Base-by-base conservation (phyloP, 768 basidiomycete genomes). In the Kockovaella imperatae region DNA sequence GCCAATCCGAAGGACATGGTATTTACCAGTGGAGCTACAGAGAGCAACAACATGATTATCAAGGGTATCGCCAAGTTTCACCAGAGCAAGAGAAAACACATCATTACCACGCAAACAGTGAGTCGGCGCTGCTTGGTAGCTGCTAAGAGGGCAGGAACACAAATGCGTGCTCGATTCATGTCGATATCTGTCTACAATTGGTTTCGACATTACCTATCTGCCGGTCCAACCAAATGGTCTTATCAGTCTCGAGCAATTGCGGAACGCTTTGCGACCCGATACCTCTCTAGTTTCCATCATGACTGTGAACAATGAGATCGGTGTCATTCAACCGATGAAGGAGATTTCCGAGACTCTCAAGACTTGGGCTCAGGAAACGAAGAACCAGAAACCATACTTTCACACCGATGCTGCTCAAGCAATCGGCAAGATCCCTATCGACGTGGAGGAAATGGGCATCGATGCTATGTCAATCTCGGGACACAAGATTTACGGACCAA, bases 121-220 rank as follows among this genome's bases (percentile, higher is more conserved):
- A 61, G 82, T 75, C 20, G 2, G 8, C 20, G 25, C 46, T 21
- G 30, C 26, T 45, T 35, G 14, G 18, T 29, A 29, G 40, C 14
- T 30, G 35, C 10, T 47, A 30, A 26, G 21, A 18, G 26, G 31
- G n/a, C 59, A 90, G 84, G 95, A 99, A 72, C 95, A 99, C 74
- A 99, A 99, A 77, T 99, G 95, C 68, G 95, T 99, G 0, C 79
- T 97, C 40, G 95, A 99, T 72, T 97, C 93, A 3, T 97, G 90
- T 74, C 80, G 95, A 64, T 88, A 87, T 68, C 79, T 99, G 5
- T 79, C 84, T 17, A 91, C 96, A 70, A 90, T 97, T 74, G 95
- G 93, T 3, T 97, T 96, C 71, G 93, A 97, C 43, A 77, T 97
- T 49, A 97, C 95, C 11, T 99, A 97, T 73, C 78, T 99, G n/a